These are phyloP conservation scores for Vaccinium myrtillus DNA, from an alignment of 148 eudicot genomes.

Conservation along the genomic window DNA sequence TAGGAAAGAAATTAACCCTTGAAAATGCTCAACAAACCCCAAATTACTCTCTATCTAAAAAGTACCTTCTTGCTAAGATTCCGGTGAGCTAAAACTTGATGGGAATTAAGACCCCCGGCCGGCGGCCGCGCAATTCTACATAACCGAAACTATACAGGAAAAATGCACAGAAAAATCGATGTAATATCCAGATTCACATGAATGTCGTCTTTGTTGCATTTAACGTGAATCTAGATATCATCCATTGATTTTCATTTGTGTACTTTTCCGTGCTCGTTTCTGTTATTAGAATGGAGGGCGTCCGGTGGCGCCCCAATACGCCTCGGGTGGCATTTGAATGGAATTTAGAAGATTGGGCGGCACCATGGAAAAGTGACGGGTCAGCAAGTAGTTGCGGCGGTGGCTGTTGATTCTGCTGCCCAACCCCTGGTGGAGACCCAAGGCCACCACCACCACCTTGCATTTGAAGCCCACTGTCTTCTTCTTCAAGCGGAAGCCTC, in stretches of 20 bases:
- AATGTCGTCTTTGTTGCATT: neutral
- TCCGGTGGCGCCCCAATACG: slow-evolving; percentile 44
- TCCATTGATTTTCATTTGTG: neutral
- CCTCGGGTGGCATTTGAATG: slow-evolving; percentile 60
- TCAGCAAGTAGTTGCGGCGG: slow-evolving; percentile 35
- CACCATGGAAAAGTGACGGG: slow-evolving; percentile 67
- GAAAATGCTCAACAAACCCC: slow-evolving; percentile 14
- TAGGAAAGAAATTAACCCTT: slow-evolving; percentile 11
- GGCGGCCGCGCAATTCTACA: neutral
- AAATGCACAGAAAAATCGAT: neutral
- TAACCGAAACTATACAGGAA: neutral
- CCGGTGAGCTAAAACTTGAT: neutral
- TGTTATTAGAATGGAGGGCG: slow-evolving; percentile 38
- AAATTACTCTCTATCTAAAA: slow-evolving; percentile 16
- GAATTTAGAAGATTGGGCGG: slow-evolving; percentile 63
- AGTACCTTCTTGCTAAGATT: neutral
- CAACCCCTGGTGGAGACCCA: slow-evolving; percentile 37
- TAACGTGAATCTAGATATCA: neutral
- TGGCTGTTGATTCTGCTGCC: slow-evolving; percentile 29
- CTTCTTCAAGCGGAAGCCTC: slow-evolving; percentile 79
- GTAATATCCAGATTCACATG: neutral
- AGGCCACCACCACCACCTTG: slow-evolving; percentile 32
- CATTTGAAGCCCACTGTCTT: slow-evolving; percentile 37
- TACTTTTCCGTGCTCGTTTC: slow-evolving; percentile 2
- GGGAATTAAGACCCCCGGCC: neutral